A percentile compares a stretch with the other conserved stretches of the same genome.
phyloP scores from a whole-genome alignment of 352 stramenopile genomes.

The Pythium diclinum region DNA sequence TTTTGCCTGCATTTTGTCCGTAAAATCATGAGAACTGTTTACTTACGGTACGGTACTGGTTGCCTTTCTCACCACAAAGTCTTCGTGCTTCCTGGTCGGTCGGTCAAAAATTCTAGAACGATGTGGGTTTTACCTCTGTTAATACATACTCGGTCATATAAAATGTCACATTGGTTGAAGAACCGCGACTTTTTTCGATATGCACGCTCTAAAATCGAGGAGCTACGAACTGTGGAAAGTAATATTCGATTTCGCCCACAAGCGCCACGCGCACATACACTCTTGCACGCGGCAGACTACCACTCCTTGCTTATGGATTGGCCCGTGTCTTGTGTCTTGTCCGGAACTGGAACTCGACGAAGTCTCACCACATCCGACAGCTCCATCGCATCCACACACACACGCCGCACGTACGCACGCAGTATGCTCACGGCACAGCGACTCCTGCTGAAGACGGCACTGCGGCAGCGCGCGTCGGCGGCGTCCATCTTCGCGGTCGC shows the following conservation, averaged over 20 bases:
- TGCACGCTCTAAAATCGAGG: not conserved
- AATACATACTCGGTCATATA: constrained; percentile 13
- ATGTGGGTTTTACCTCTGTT: constrained; percentile 5
- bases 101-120: constrained; percentile 1
- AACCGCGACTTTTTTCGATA: not conserved
- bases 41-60: not conserved
- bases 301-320: constrained; percentile 10
- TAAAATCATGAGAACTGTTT: not conserved
- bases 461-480: constrained; percentile 3
- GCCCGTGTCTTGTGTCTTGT: not conserved
- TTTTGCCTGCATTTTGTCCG: not conserved
- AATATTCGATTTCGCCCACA: constrained; percentile 1
- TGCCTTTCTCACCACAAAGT: not conserved
- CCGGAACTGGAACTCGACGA: not conserved
- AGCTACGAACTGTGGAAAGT: constrained; percentile 1
- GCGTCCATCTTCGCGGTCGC: constrained; percentile 1
- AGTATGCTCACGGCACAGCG: constrained; percentile 22
- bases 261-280: not conserved
- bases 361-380: constrained; percentile 2
- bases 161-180: not conserved
- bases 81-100: not conserved
- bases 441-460: constrained; percentile 4
- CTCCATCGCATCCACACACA: not conserved
- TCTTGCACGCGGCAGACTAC: not conserved
- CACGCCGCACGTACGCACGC: not conserved